A percentile compares a stretch with the other conserved stretches of the same genome.
Conservation (phyloP, 164 flowering plant species). For the Nymphaea colorata region DNA sequence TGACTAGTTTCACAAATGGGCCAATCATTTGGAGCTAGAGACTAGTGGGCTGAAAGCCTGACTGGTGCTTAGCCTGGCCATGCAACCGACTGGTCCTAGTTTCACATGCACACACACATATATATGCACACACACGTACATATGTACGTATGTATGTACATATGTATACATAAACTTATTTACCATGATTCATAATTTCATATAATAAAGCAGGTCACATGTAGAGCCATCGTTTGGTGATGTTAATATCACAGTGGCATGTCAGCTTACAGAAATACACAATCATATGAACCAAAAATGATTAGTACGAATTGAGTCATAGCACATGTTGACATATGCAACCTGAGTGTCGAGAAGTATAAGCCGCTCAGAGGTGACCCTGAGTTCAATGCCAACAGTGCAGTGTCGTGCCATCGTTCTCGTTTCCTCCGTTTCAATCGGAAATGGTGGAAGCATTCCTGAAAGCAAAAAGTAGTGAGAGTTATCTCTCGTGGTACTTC, state of each 20-base stretch:
- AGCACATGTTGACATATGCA: neutral
- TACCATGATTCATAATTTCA: too few species aligned
- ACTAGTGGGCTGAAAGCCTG: too few species aligned
- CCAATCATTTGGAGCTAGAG: too few species aligned
- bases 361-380: constrained; percentile 68
- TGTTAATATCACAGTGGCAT: neutral
- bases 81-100: too few species aligned
- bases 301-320: neutral
- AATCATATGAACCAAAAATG: neutral
- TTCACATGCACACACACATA: too few species aligned
- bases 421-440: constrained; percentile 58
- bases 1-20: too few species aligned
- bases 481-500: constrained; percentile 1
- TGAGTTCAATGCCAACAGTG: constrained; percentile 76
- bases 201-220: neutral
- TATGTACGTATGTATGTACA: too few species aligned
- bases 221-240: neutral
- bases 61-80: too few species aligned
- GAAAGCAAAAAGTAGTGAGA: constrained; percentile 8
- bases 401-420: constrained; percentile 70
- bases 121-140: too few species aligned
- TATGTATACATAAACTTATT: too few species aligned
- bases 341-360: constrained; percentile 97
- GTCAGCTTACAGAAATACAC: neutral
- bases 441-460: constrained; percentile 93